A percentile compares a stretch with the other conserved stretches of the same genome.
Evolutionary conservation across 2,329 filamentous ascomycete genomes (phyloP).

Genomic region (Alternaria sp.): DNA sequence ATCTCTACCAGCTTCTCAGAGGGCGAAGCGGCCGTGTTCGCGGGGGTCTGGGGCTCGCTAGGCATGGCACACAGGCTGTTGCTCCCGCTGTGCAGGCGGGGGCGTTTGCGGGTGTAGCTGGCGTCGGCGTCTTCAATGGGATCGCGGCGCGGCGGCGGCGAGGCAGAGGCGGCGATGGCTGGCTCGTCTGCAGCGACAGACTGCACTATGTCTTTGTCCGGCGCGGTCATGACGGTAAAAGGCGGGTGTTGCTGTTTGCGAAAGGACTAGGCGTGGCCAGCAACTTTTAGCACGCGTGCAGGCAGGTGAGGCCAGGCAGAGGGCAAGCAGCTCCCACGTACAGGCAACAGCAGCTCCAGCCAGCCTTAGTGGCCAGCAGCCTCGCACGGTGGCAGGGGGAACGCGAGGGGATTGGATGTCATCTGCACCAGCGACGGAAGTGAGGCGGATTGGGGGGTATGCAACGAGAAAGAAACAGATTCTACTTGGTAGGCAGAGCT

Average conservation of each 20-base stretch:
- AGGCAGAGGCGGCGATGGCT: conserved; percentile 44
- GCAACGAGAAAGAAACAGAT: not conserved
- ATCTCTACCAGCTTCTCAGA: conserved; percentile 48
- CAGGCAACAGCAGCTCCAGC: conserved; percentile 36
- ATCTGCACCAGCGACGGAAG: conserved; percentile 35
- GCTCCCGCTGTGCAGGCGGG: conserved; percentile 52
- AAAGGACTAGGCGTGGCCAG: conserved; percentile 28
- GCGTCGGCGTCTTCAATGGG: conserved; percentile 56
- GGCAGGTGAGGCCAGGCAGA: conserved; percentile 33
- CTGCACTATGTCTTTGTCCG: conserved; percentile 47
- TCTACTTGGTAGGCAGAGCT: conserved; percentile 64
- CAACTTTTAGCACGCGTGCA: conserved; percentile 23
- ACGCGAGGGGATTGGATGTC: conserved; percentile 31
- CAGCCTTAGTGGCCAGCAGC: conserved; percentile 36
- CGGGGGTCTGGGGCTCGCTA: conserved; percentile 31
- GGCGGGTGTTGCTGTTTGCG: conserved; percentile 27
- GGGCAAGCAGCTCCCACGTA: conserved; percentile 34
- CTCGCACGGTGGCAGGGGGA: conserved; percentile 31
- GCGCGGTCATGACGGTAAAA: conserved; percentile 46
- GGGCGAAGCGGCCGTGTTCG: conserved; percentile 24
- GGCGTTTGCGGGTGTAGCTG: conserved; percentile 58
- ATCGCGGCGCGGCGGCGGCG: conserved; percentile 54
- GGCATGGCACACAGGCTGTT: conserved; percentile 44
- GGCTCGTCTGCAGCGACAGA: conserved; percentile 43
- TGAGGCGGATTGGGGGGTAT: not conserved